Evolutionary conservation across 208 protist genomes (phyloP).

Genomic region (Naegleria gruberi): DNA sequence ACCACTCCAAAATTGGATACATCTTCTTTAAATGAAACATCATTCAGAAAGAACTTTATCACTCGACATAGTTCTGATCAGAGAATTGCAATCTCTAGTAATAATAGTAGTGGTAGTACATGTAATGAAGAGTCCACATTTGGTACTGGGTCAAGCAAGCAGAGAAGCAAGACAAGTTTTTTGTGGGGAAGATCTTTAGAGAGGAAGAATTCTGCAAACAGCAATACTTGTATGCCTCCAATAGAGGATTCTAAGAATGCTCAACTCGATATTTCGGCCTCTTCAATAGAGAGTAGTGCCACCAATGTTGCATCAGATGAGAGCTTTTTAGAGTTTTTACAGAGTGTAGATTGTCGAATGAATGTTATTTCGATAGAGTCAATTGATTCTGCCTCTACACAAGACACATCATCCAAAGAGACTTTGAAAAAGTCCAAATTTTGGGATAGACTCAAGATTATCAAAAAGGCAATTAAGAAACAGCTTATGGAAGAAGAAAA

Average conservation of each 20-base stretch:
- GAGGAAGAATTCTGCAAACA: background rate
- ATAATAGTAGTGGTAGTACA: background rate
- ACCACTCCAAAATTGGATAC: background rate
- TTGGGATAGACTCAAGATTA: background rate
- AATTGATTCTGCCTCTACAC: background rate
- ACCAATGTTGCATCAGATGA: background rate
- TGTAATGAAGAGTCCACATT: too few relatives aligned
- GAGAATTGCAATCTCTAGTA: background rate
- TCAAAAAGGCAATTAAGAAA: background rate
- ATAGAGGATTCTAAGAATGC: too few relatives aligned
- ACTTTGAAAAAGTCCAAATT: background rate
- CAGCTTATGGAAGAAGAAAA: background rate
- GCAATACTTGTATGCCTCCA: too few relatives aligned
- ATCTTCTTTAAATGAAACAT: background rate
- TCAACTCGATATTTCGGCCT: background rate
- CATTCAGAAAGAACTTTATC: background rate
- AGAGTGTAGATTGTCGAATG: background rate
- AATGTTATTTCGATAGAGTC: background rate
- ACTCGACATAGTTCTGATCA: background rate
- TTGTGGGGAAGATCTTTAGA: background rate
- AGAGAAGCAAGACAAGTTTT: too few relatives aligned
- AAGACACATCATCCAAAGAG: background rate
- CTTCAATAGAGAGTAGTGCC: background rate
- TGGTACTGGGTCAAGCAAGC: background rate
- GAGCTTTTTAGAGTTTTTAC: background rate